Base-by-base conservation (phyloP, 352 stramenopile species). In the Phytophthora tentaculata region DNA sequence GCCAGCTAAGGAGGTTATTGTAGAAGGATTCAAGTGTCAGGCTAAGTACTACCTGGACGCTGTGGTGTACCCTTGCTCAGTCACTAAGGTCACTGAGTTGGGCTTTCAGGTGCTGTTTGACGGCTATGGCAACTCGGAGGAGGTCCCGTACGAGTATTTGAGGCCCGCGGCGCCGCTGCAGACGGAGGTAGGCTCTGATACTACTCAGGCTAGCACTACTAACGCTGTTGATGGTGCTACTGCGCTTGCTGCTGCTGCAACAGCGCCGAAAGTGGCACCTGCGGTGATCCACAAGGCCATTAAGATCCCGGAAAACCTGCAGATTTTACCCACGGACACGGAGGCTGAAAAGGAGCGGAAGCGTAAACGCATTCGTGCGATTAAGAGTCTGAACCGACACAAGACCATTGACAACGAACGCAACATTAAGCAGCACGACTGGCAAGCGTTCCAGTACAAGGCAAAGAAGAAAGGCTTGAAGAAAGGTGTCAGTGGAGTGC, bases 101-200 rank as follows among this genome's bases (percentile, higher is more conserved):
- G 91, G 91, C 1, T 95, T 92, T 65, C 88, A 88, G 28, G 85
- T 97, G 52, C 67, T 94, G n/a, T 97, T 96, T 62, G 82, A 91
- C 14, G 80, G 86, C 44, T 97, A 97, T 63, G 89, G 89, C 58
- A 97, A 97, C 73, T 86, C 81, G 47, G 91, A 97, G 64, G 91
- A 97, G 70, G 88, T 97, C 37, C 91, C 91, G 22, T 92, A 90
- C 45, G 89, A 96, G 74, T 97, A 97, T 79, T 68, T 97, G 60
- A 79, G 69, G 8, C 64, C 68, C 55, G 51, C 55, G 8, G 17
- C 49, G 14, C 19, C 48, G 20, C 44, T 48, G 7, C 26, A 66
- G 20, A n/a, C 44, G 13, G 45, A 69, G 54, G 51, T 67, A 68
- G 53, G 56, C 19, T 19, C 55, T 67, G 44, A 3, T 63, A 32